A percentile compares a stretch with the other conserved stretches of the same genome.
These are phyloP conservation scores for Vitis hybrid DNA, from an alignment of 177 flowering plant genomes.

Conservation along the genomic window DNA sequence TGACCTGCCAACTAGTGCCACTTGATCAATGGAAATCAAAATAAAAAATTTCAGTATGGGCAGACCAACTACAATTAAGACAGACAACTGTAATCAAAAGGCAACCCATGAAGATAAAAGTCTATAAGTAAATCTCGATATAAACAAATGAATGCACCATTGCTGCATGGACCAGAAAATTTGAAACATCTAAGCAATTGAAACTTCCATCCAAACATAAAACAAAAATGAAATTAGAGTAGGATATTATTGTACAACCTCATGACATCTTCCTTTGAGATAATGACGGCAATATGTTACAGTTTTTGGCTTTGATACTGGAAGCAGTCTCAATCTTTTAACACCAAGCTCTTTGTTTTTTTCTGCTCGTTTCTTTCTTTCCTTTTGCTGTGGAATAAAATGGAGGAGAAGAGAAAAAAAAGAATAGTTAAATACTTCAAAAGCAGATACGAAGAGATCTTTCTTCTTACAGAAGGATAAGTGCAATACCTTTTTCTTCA, in stretches of 20 bases:
- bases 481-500: conserved; percentile 51
- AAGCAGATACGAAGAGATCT: background rate
- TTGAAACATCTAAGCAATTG: too few species aligned
- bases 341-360: conserved; percentile 65
- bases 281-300: conserved; percentile 55
- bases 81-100: too few species aligned
- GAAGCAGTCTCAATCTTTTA: conserved; percentile 65
- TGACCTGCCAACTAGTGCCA: too few species aligned
- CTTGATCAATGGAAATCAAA: too few species aligned
- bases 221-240: background rate
- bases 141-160: background rate
- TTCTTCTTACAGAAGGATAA: background rate
- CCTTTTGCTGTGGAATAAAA: conserved; percentile 44
- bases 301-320: conserved; percentile 54
- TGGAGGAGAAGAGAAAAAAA: background rate
- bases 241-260: conserved; percentile 42
- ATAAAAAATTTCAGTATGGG: too few species aligned
- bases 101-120: too few species aligned
- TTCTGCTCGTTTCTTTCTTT: conserved; percentile 66
- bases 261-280: conserved; percentile 77
- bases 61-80: too few species aligned
- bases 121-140: background rate
- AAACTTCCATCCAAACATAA: background rate
- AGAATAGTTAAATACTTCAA: background rate
- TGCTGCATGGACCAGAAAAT: background rate